Evolutionary conservation across 202 grass and related monocot species (phyloP).

Genomic region (Carex arenaria): DNA sequence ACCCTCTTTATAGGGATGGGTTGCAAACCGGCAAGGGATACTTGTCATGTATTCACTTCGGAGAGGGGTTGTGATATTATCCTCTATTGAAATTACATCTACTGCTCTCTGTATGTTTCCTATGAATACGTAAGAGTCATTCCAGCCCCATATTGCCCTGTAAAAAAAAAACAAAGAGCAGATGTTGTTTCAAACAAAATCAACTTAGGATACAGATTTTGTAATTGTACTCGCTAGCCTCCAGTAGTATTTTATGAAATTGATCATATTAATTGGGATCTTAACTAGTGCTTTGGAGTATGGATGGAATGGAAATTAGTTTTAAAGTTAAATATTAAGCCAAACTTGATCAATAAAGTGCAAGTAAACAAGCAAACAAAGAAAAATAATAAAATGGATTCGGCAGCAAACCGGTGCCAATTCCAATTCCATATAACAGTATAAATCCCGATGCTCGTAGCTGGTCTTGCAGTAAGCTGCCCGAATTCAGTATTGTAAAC

Average conservation of each 20-base stretch:
- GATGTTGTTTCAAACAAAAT: neutral
- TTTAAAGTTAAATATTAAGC: neutral
- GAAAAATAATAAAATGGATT: neutral
- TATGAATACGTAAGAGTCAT: constrained; percentile 44
- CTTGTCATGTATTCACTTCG: constrained; percentile 64
- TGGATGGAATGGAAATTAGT: neutral
- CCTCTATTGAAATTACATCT: constrained; percentile 50
- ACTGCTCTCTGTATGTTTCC: constrained; percentile 67
- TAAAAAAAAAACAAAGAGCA: neutral
- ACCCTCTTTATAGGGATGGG: constrained; percentile 60
- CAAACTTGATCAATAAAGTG: neutral
- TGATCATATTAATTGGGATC: neutral
- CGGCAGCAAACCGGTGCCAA: neutral
- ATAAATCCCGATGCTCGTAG: neutral
- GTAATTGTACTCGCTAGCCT: neutral
- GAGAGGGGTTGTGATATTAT: constrained; percentile 21
- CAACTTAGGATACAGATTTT: neutral
- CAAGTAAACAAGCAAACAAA: neutral
- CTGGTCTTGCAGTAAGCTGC: neutral
- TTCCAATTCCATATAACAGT: neutral
- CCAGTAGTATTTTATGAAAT: neutral
- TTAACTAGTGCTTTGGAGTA: neutral
- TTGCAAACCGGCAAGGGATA: constrained; percentile 48
- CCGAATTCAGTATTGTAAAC: neutral
- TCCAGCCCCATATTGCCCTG: constrained; percentile 95